These are phyloP conservation scores for Castanea mollissima DNA, from an alignment of 306 rosid species.

Conservation along the genomic window DNA sequence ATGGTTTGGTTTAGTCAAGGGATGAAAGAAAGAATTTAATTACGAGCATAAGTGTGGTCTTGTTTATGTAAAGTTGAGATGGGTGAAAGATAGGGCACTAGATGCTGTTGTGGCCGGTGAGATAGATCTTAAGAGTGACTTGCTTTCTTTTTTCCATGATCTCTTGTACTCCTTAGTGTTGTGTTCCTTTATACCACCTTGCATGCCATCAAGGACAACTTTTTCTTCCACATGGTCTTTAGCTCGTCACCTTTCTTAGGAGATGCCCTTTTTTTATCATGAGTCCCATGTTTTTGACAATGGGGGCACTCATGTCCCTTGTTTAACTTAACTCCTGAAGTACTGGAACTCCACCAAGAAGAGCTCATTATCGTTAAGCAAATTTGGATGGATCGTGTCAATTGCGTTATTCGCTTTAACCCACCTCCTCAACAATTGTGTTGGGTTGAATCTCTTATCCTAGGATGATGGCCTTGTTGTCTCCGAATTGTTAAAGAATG, in stretches of 20 bases:
- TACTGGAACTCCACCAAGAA: conserved; percentile 39
- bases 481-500: conserved; percentile 63
- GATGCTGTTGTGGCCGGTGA: conserved; percentile 58
- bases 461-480: conserved; percentile 73
- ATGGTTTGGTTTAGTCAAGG: conserved; percentile 25
- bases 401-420: conserved; percentile 51
- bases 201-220: conserved; percentile 61
- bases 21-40: conserved; percentile 29
- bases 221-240: conserved; percentile 60
- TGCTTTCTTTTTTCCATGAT: conserved; percentile 58
- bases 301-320: conserved; percentile 70
- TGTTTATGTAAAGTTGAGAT: conserved; percentile 77
- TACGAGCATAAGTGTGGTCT: conserved; percentile 55
- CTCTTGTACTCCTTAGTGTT: conserved; percentile 40
- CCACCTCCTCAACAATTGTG: conserved; percentile 56
- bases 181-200: conserved; percentile 68
- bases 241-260: conserved; percentile 65
- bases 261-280: conserved; percentile 62
- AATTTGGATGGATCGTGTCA: conserved; percentile 48
- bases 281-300: conserved; percentile 58
- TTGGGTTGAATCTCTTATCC: conserved; percentile 60
- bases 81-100: conserved; percentile 74
- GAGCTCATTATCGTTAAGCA: conserved; percentile 34
- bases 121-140: conserved; percentile 73
- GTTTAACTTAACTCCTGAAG: conserved; percentile 59